phyloP scores from a whole-genome alignment of 192 early-diverging fungal genomes.

The Piromyces sp. region DNA sequence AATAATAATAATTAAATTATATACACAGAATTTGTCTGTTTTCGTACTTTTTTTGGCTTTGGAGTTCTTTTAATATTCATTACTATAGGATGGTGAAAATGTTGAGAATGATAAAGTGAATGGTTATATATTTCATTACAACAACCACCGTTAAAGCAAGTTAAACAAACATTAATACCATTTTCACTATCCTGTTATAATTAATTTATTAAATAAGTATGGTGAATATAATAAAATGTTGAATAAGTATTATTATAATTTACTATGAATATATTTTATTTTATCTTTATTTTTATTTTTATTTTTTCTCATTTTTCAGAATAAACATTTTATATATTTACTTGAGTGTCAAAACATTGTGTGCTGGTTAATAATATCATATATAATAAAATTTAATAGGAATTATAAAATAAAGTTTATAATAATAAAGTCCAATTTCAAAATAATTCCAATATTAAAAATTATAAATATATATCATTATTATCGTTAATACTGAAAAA shows the following conservation, averaged over 20 bases:
- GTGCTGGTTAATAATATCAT: too few species aligned
- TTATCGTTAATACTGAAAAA: neutral
- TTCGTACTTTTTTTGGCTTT: conserved; percentile 10
- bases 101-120: conserved; percentile 53
- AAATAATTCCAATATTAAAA: too few species aligned
- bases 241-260: too few species aligned
- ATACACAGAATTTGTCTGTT: too few species aligned
- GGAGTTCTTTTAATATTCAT: conserved; percentile 63
- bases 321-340: neutral
- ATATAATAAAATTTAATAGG: too few species aligned
- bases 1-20: too few species aligned
- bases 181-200: conserved; percentile 37
- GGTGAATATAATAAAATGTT: too few species aligned
- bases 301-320: too few species aligned
- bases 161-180: conserved; percentile 84
- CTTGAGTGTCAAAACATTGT: neutral
- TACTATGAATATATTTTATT: too few species aligned
- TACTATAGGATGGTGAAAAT: conserved; percentile 55
- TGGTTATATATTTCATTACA: conserved; percentile 43
- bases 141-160: conserved; percentile 89
- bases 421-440: too few species aligned
- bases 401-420: too few species aligned
- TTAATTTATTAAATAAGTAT: neutral
- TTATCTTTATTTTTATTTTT: too few species aligned
- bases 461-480: neutral